Evolutionary conservation across 495 filamentous ascomycete genomes (phyloP), one percentile per base, ranked within the genome.

Genomic region (Amniculicola lignicola): DNA sequence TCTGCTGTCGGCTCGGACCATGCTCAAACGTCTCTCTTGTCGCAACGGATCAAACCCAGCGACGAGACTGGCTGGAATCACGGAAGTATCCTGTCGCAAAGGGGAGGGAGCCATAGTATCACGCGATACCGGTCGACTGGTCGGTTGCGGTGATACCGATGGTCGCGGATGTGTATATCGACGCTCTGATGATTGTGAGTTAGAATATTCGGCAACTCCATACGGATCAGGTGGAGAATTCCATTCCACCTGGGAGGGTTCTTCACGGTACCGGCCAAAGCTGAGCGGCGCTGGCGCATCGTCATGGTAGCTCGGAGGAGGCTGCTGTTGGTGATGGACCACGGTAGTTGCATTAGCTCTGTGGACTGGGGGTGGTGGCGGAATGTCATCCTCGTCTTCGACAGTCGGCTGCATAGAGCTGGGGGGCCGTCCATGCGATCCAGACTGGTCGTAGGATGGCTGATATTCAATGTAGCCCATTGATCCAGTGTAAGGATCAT

Each of bases 321-420:
- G 50, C 21, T 60, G 37, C 9, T 48, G 28, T 10, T 53, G 48
- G 35, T 56, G 62, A 21, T 61, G 66, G 0, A 58, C 22, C 36
- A 65, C 45, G 16, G 59, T 49, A 2, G 68, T 49, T 10, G 69
- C 66, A 39, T 65, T 68, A 47, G 61, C 72, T 33, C 70, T 57
- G 40, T 74, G 71, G 22, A 64, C 60, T 4, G 71, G 71, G 10
- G 70, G 70, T 29, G 71, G 70, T 16, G 71, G 71, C 21, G 71
- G 71, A 15, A 57, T 25, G 27, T 64, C 61, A 25, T 65, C 65
- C 36, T 69, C 69, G 38, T 66, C 63, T 50, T 66, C 63, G 1
- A 67, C 67, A 16, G 67, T 67, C 14, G 67, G 67, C 50, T 69
- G 67, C 64, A 69, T 65, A 2, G 52, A 35, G 27, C 44, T 44